Evolutionary conservation across 176 grass and related monocot species (phyloP).

Genomic region (Puccinellia tenuiflora): DNA sequence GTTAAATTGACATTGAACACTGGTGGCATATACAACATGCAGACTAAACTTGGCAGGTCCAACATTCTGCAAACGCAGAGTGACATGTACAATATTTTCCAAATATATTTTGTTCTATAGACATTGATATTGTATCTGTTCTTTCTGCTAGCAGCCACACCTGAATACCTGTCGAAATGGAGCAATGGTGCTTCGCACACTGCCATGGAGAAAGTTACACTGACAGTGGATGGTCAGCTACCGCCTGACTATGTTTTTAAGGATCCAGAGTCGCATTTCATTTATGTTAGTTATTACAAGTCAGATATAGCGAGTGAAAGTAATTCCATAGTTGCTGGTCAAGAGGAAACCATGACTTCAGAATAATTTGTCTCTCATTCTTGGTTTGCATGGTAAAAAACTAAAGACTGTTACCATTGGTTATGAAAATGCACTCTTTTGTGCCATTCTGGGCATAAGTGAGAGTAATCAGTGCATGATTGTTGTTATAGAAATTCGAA

Average conservation of each 20-base stretch:
- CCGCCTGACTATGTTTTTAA: constrained; percentile 68
- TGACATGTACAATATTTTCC: background rate
- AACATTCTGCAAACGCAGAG: constrained; percentile 1
- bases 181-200: constrained; percentile 18
- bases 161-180: constrained; percentile 37
- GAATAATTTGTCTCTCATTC: background rate
- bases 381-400: background rate
- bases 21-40: background rate
- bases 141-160: constrained; percentile 42
- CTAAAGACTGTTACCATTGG: background rate
- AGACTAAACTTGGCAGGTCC: constrained; percentile 7
- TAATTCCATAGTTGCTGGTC: background rate
- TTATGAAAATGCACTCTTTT: background rate
- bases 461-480: background rate
- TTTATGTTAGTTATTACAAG: constrained; percentile 77
- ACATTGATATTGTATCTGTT: constrained; percentile 9
- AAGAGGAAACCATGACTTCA: background rate
- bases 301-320: background rate
- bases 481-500: background rate
- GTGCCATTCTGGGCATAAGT: background rate
- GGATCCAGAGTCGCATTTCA: constrained; percentile 81
- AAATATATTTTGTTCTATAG: background rate
- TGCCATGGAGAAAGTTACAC: constrained; percentile 53
- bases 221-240: constrained; percentile 54
- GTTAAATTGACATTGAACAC: background rate